A percentile compares a stretch with the other conserved stretches of the same genome.
These are phyloP conservation scores for Ambrosiella cleistominuta DNA, from an alignment of 2,329 filamentous ascomycete genomes.

Conservation along the genomic window DNA sequence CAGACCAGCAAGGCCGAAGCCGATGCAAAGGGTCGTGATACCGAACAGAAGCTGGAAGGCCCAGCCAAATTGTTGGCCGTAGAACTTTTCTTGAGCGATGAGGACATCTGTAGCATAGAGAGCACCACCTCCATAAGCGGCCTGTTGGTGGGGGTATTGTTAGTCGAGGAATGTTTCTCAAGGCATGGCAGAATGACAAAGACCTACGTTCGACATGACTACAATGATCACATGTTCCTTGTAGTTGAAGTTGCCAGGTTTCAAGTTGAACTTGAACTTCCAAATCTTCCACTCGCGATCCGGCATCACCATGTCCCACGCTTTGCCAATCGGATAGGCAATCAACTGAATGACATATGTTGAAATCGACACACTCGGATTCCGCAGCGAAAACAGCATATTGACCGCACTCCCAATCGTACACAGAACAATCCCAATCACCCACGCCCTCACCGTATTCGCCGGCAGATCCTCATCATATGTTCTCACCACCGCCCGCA, in stretches of 20 bases:
- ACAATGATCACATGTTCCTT: constrained; percentile 46
- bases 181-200: neutral
- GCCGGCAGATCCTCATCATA: constrained; percentile 46
- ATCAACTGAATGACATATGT: constrained; percentile 46
- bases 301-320: constrained; percentile 38
- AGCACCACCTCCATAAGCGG: constrained; percentile 38
- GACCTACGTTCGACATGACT: constrained; percentile 45
- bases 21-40: constrained; percentile 44
- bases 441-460: constrained; percentile 48
- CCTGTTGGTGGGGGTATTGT: constrained; percentile 21
- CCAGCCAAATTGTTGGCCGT: constrained; percentile 35
- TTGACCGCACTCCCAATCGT: constrained; percentile 45
- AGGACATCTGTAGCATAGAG: constrained; percentile 37
- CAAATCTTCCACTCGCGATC: constrained; percentile 32
- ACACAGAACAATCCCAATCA: constrained; percentile 41
- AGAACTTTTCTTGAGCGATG: constrained; percentile 28
- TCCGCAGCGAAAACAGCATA: constrained; percentile 41
- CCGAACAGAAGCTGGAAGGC: constrained; percentile 42
- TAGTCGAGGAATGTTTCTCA: neutral
- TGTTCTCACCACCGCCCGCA: constrained; percentile 47
- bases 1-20: constrained; percentile 45
- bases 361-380: constrained; percentile 40
- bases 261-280: constrained; percentile 37
- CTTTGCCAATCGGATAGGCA: constrained; percentile 39
- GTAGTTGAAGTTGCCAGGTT: constrained; percentile 40